A percentile compares a stretch with the other conserved stretches of the same genome.
phyloP scores from a whole-genome alignment of 1,284 basidiomycete species.

The Irpex sp. region DNA sequence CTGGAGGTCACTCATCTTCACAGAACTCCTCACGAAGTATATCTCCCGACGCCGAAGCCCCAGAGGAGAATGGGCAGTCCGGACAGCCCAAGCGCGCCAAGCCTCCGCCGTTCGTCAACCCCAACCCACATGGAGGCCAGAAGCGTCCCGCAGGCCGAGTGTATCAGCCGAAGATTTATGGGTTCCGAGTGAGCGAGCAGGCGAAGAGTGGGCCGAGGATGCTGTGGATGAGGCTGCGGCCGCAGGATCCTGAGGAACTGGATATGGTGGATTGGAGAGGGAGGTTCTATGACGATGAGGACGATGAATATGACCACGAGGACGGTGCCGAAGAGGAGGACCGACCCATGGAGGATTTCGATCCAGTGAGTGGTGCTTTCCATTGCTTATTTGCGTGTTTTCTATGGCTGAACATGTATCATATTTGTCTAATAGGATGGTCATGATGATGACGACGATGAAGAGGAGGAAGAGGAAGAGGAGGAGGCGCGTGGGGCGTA shows the following conservation, averaged over 20 bases:
- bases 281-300: slow-evolving; percentile 77
- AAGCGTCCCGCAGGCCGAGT: slow-evolving; percentile 81
- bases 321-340: slow-evolving; percentile 63
- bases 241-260: slow-evolving; percentile 74
- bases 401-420: background rate
- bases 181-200: slow-evolving; percentile 79
- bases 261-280: slow-evolving; percentile 86
- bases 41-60: slow-evolving; percentile 19
- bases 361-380: slow-evolving; percentile 49
- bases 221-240: slow-evolving; percentile 90
- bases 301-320: slow-evolving; percentile 51
- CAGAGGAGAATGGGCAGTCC: background rate
- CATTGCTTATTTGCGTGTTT: slow-evolving; percentile 4
- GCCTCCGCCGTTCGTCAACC: slow-evolving; percentile 63
- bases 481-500: slow-evolving; percentile 33
- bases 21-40: slow-evolving; percentile 42
- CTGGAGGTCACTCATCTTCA: slow-evolving; percentile 45
- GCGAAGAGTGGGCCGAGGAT: slow-evolving; percentile 92
- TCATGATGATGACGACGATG: slow-evolving; percentile 61
- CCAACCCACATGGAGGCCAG: slow-evolving; percentile 83
- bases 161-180: slow-evolving; percentile 93
- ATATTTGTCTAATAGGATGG: slow-evolving; percentile 35
- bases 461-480: slow-evolving; percentile 50
- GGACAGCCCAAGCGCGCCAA: slow-evolving; percentile 16
- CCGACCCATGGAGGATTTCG: slow-evolving; percentile 77